phyloP scores from a whole-genome alignment of 2,329 filamentous ascomycete species.

The Cryphonectria parasitica region DNA sequence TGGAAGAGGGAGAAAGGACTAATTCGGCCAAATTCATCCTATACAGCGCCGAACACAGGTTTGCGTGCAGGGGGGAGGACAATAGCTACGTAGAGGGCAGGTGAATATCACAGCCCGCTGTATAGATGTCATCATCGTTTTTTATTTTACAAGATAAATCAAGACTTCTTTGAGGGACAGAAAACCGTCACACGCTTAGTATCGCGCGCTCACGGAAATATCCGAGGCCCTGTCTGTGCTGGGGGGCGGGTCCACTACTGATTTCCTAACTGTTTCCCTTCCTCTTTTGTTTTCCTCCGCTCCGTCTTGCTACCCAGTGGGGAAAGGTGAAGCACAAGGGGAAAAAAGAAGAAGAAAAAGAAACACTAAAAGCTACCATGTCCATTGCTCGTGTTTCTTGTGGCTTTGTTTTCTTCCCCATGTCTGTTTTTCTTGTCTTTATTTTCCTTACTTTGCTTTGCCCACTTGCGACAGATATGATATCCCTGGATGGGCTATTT shows the following conservation, averaged over 20 bases:
- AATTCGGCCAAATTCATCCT: not conserved
- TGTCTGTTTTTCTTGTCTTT: too few relatives aligned
- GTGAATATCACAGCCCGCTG: too few relatives aligned
- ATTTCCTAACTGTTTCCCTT: not conserved
- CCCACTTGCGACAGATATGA: not conserved
- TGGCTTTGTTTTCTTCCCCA: not conserved
- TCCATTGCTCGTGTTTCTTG: not conserved
- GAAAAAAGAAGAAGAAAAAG: not conserved
- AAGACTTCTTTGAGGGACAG: not conserved
- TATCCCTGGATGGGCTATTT: slow-evolving; percentile 5
- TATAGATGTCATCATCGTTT: too few relatives aligned
- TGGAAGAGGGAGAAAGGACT: not conserved
- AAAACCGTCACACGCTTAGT: not conserved
- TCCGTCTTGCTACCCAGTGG: not conserved
- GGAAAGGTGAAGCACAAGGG: not conserved
- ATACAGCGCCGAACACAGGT: not conserved
- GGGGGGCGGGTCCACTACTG: not conserved
- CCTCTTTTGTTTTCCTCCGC: not conserved
- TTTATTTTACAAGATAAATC: not conserved
- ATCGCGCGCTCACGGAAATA: not conserved
- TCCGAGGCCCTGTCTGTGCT: not conserved
- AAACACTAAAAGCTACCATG: not conserved
- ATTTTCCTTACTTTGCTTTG: not conserved
- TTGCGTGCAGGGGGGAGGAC: not conserved
- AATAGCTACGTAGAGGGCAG: not conserved